Evolutionary conservation across 352 stramenopile genomes (phyloP).

Genomic region (Pythium diclinum): DNA sequence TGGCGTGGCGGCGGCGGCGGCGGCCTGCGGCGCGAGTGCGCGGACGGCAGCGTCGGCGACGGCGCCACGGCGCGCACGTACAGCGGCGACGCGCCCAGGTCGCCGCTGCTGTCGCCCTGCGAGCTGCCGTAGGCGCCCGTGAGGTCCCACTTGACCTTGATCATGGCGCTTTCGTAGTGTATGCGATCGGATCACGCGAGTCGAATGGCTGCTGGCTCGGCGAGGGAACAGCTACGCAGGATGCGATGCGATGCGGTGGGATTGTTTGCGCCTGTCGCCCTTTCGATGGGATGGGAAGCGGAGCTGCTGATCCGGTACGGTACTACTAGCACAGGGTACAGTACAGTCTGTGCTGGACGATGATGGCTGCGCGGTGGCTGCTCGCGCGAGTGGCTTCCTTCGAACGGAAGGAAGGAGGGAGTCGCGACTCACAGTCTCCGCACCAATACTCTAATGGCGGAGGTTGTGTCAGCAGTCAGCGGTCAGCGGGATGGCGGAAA

Average conservation of each 20-base stretch:
- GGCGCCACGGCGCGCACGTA: conserved; percentile 3
- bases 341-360: not conserved
- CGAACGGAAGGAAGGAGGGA: not conserved
- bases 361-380: not conserved
- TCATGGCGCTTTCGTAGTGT: conserved; percentile 32
- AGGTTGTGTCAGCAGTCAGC: not conserved
- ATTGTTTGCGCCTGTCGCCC: not conserved
- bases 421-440: not conserved
- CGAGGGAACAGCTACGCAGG: too few species aligned
- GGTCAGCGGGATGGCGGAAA: not conserved
- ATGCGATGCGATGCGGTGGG: too few species aligned
- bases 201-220: not conserved
- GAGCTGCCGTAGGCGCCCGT: conserved; percentile 29
- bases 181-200: not conserved
- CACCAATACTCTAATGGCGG: not conserved
- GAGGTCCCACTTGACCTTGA: conserved; percentile 72
- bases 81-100: not conserved
- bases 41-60: not conserved
- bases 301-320: not conserved
- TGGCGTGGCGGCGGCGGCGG: conserved; percentile 12
- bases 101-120: conserved; percentile 11
- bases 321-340: not conserved
- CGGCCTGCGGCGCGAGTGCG: conserved; percentile 10
- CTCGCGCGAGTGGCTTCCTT: not conserved
- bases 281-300: not conserved